Percentiles rank a stretch among this genome's conserved stretches.
Conservation (phyloP, 2,329 filamentous ascomycete genomes). For the Cylindrodendrum hubeiense region DNA sequence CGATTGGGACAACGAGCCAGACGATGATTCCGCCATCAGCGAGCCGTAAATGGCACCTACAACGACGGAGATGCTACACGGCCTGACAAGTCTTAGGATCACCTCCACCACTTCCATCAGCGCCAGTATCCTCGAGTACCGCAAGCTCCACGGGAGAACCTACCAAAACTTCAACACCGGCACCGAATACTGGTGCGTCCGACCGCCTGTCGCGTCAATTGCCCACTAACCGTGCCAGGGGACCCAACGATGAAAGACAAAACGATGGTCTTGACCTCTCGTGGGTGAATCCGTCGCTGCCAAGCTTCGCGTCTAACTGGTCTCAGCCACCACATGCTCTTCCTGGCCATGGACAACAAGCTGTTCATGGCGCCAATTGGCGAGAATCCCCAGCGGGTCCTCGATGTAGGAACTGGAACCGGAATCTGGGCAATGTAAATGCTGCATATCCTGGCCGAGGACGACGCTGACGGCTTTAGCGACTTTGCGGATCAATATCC, state of each 20-base stretch:
- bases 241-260: slow-evolving; percentile 44
- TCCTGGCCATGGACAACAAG: slow-evolving; percentile 34
- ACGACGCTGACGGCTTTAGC: slow-evolving; percentile 49
- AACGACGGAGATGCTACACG: neutral
- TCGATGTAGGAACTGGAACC: slow-evolving; percentile 24
- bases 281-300: slow-evolving; percentile 11
- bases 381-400: slow-evolving; percentile 57
- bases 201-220: too few relatives aligned
- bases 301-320: neutral
- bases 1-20: neutral
- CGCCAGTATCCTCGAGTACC: slow-evolving; percentile 25
- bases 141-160: slow-evolving; percentile 28
- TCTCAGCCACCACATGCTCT: slow-evolving; percentile 41
- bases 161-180: slow-evolving; percentile 31
- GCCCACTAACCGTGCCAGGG: slow-evolving; percentile 22
- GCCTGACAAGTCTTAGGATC: neutral
- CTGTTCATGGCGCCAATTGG: slow-evolving; percentile 42
- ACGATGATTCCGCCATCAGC: slow-evolving; percentile 1
- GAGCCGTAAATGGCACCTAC: neutral
- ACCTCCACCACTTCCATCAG: slow-evolving; percentile 26
- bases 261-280: slow-evolving; percentile 42
- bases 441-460: slow-evolving; percentile 46
- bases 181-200: slow-evolving; percentile 40
- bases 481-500: slow-evolving; percentile 60
- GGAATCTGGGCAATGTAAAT: slow-evolving; percentile 44